Evolutionary conservation across 805 yeast species (phyloP).

Genomic region (Maudiozyma barnettii): DNA sequence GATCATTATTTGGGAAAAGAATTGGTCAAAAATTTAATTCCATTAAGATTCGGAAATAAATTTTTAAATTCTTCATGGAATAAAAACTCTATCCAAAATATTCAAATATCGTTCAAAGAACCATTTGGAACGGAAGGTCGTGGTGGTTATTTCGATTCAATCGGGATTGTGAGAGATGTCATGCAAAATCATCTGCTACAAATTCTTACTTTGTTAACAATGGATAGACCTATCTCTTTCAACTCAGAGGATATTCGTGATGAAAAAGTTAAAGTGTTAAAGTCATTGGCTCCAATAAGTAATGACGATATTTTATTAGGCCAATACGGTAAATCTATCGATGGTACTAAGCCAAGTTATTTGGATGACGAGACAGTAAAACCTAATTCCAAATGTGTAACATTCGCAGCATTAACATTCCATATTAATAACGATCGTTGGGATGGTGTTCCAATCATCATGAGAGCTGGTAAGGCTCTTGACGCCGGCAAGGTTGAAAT

Average conservation of each 20-base stretch:
- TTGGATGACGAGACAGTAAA: conserved; percentile 85
- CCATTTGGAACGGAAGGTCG: conserved; percentile 97
- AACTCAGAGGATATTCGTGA: conserved; percentile 91
- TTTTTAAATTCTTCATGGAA: conserved; percentile 82
- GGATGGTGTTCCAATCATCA: conserved; percentile 94
- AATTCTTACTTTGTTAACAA: conserved; percentile 79
- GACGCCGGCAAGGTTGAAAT: conserved; percentile 92
- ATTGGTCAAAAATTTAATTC: conserved; percentile 88
- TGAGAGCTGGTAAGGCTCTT: conserved; percentile 94
- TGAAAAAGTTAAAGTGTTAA: conserved; percentile 87
- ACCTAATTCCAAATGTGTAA: conserved; percentile 73
- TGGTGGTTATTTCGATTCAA: conserved; percentile 92
- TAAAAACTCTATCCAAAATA: conserved; percentile 60
- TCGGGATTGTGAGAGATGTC: conserved; percentile 94
- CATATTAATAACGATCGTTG: conserved; percentile 87
- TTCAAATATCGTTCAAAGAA: conserved; percentile 91
- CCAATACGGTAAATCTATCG: conserved; percentile 75
- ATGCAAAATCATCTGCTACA: conserved; percentile 96
- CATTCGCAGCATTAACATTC: conserved; percentile 79
- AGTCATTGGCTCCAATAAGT: conserved; percentile 65
- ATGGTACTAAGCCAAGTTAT: conserved; percentile 85
- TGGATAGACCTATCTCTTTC: conserved; percentile 92
- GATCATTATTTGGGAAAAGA: conserved; percentile 97
- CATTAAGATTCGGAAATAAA: conserved; percentile 83
- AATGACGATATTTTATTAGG: conserved; percentile 65